Evolutionary conservation across 148 eudicot genomes (phyloP).

Genomic region (Dianthus caryophyllus): DNA sequence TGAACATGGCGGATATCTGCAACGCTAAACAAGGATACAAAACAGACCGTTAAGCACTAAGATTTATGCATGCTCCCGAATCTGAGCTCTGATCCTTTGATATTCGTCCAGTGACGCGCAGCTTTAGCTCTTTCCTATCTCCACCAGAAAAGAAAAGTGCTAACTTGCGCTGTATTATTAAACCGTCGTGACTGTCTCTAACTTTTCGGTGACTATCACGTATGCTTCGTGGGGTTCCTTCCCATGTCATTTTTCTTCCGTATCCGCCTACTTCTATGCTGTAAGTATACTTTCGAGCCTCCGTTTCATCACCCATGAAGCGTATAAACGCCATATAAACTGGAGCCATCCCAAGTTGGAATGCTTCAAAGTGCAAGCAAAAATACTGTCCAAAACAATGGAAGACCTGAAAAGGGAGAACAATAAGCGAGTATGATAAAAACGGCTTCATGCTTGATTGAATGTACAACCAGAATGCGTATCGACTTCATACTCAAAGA

Average conservation of each 20-base stretch:
- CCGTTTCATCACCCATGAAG: conserved; percentile 40
- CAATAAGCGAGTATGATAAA: not conserved
- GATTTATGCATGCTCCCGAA: conserved; percentile 25
- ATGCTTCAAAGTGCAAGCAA: conserved; percentile 39
- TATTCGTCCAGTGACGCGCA: conserved; percentile 36
- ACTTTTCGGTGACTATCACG: conserved; percentile 39
- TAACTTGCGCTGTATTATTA: conserved; percentile 29
- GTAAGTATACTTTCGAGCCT: conserved; percentile 32
- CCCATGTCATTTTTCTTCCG: conserved; percentile 37
- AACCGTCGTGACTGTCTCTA: conserved; percentile 37
- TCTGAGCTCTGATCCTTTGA: conserved; percentile 36
- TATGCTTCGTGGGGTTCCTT: conserved; percentile 38
- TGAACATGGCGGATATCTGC: not conserved
- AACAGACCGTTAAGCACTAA: conserved; percentile 12
- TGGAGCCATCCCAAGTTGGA: conserved; percentile 39
- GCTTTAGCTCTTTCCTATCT: conserved; percentile 34
- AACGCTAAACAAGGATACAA: not conserved
- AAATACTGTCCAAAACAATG: conserved; percentile 33
- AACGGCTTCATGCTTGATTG: not conserved
- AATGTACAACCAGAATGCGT: no score
- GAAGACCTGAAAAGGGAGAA: conserved; percentile 20
- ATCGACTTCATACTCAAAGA: no score
- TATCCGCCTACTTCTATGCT: conserved; percentile 37
- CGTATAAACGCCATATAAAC: conserved; percentile 40
- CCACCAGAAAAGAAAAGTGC: conserved; percentile 39